Evolutionary conservation across 2,329 filamentous ascomycete species (phyloP), one percentile per base, ranked within the genome.

Genomic region (Epichloe gansuensis): DNA sequence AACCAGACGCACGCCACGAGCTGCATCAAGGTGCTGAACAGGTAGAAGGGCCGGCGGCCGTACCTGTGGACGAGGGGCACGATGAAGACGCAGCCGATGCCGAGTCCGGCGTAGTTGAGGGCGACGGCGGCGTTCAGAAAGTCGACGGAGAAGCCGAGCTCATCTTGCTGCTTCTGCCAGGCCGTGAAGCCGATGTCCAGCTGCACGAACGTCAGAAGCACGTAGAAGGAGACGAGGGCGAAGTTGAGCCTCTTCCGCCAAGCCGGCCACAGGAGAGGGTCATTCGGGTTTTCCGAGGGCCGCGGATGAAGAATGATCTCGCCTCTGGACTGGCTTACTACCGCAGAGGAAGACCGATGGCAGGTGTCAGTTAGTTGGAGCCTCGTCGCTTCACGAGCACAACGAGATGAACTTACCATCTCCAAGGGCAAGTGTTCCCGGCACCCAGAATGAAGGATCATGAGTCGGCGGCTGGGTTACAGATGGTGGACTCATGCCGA

Each of bases 191-290:
- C 53, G 31, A 55, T 54, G n/a, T 51, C 56, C 7, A 88, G 74
- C 63, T 86, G 80, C 54, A 87, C 68, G 67, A 86, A 90, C 6
- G 80, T 76, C 21, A 90, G 68, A 12, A 86, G 70, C 2, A 82
- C 76, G 59, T 89, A 81, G 6, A 78, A 63, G 53, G 84, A 73
- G 1, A 83, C 82, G 46, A 83, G 65, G 2, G 65, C 54, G 46
- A 88, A 59, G 21, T 61, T 57, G 38, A 59, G 3, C 2, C 21
- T 43, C 48, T 61, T 61, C 13, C 56, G 50, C 49, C 44, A 54
- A 42, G 46, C 12, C 6, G 37, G 15, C 50, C 50, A 52, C 12
- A 47, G 39, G 13, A 56, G 48, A n/a, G 55, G 55, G 15, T 58
- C 56, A 43, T 58, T 53, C 23, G 52, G 52, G 43, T 58, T 53